Evolutionary conservation across 768 basidiomycete species (phyloP).

Genomic region (Hypholoma fasciculare): DNA sequence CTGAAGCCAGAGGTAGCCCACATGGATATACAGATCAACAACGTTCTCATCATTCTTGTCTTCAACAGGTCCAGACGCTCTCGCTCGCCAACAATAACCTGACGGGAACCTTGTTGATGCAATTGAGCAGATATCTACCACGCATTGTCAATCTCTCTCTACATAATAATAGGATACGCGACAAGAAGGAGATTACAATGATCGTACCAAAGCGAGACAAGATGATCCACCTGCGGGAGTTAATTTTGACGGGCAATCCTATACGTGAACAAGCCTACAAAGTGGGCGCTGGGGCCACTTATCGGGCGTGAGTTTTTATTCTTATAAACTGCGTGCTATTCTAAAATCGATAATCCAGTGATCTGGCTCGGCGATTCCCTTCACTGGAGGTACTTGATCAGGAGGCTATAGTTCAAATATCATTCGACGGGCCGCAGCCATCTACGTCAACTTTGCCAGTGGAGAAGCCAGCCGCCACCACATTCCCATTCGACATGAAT

Average conservation of each 20-base stretch:
- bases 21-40: not conserved
- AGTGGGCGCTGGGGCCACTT: constrained; percentile 58
- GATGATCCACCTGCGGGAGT: constrained; percentile 64
- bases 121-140: constrained; percentile 75
- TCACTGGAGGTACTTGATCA: constrained; percentile 84
- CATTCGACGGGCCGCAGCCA: constrained; percentile 71
- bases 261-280: constrained; percentile 61
- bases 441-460: constrained; percentile 43
- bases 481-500: constrained; percentile 77
- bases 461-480: constrained; percentile 56
- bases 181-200: constrained; percentile 69
- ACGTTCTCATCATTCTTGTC: not conserved
- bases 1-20: constrained; percentile 67
- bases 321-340: not conserved
- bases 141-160: constrained; percentile 78
- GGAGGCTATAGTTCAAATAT: constrained; percentile 75
- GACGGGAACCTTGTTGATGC: constrained; percentile 56
- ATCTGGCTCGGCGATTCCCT: constrained; percentile 78
- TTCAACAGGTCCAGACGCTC: constrained; percentile 66
- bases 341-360: constrained; percentile 42
- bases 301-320: constrained; percentile 56
- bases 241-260: constrained; percentile 77
- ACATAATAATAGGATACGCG: constrained; percentile 71
- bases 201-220: constrained; percentile 62
- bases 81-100: constrained; percentile 80